These are phyloP conservation scores for Solanum tarapatanum DNA, from an alignment of 257 asterid genomes.

Conservation along the genomic window DNA sequence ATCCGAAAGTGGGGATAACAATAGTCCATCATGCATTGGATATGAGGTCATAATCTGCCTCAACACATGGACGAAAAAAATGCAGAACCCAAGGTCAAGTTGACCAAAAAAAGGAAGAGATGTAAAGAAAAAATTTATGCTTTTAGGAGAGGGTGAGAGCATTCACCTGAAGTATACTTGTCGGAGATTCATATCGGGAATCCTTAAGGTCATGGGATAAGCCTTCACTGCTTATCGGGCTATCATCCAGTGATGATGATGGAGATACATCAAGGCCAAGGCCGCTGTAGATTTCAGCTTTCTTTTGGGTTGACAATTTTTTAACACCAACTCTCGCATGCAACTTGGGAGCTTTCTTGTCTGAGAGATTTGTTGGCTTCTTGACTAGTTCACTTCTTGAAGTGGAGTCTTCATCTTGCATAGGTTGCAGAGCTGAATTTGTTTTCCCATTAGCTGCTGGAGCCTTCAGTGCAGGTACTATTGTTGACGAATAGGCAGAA, in stretches of 20 bases:
- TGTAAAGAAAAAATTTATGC: background rate
- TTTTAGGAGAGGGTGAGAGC: constrained; percentile 2
- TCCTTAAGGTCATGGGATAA: background rate
- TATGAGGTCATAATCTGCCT: constrained; percentile 77
- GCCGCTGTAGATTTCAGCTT: constrained; percentile 13
- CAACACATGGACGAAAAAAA: constrained; percentile 6
- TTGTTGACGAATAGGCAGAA: background rate
- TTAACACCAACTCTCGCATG: background rate
- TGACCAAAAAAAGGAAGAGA: background rate
- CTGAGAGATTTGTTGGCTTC: background rate
- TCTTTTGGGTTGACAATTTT: constrained; percentile 5
- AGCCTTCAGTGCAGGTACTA: background rate
- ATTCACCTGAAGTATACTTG: constrained; percentile 66
- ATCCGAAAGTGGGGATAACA: constrained; percentile 74
- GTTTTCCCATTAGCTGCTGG: background rate
- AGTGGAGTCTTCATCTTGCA: background rate
- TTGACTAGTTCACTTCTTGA: background rate
- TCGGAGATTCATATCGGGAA: constrained; percentile 8
- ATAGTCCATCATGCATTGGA: constrained; percentile 25
- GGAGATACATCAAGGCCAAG: constrained; percentile 20
- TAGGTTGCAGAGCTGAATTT: background rate
- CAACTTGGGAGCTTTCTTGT: constrained; percentile 1
- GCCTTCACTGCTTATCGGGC: background rate
- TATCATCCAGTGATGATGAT: constrained; percentile 8
- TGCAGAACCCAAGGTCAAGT: background rate